These are phyloP conservation scores for Leavenworthia alabamica DNA, from an alignment of 345 rosid species.

Conservation along the genomic window DNA sequence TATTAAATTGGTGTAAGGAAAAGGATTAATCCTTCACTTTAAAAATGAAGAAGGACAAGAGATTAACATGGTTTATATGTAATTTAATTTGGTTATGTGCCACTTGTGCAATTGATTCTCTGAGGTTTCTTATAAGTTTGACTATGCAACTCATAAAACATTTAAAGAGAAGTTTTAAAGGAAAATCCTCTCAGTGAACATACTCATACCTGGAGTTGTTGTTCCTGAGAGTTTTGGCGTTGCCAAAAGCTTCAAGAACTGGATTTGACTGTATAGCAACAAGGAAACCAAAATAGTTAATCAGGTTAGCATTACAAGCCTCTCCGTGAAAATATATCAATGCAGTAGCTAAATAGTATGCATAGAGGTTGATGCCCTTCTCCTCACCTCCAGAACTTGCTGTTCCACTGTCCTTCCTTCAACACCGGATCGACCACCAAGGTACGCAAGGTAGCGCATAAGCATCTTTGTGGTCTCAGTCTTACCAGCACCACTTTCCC, in stretches of 20 bases:
- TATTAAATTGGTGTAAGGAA: neutral
- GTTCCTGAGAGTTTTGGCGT: slow-evolving; percentile 96
- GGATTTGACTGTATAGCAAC: slow-evolving; percentile 82
- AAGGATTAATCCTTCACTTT: neutral
- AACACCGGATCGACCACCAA: slow-evolving; percentile 98
- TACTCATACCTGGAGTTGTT: slow-evolving; percentile 84
- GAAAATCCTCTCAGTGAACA: slow-evolving; percentile 8
- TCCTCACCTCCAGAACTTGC: slow-evolving; percentile 94
- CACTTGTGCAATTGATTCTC: neutral
- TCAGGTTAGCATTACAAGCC: slow-evolving; percentile 15
- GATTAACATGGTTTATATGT: neutral
- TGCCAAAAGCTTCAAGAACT: slow-evolving; percentile 99
- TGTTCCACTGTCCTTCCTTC: slow-evolving; percentile 99
- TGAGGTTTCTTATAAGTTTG: neutral
- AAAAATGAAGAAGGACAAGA: slow-evolving; percentile 9
- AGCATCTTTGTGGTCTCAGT: slow-evolving; percentile 99
- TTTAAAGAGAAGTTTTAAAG: neutral
- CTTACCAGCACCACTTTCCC: slow-evolving; percentile 99
- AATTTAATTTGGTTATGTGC: neutral
- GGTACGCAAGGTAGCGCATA: slow-evolving; percentile 96
- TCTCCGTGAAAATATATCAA: neutral
- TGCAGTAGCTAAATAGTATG: slow-evolving; percentile 1
- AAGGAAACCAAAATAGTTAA: slow-evolving; percentile 26
- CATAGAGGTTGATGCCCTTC: neutral
- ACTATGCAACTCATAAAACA: slow-evolving; percentile 4